Base-by-base conservation (phyloP, 768 basidiomycete species). In the Collybia sordida region DNA sequence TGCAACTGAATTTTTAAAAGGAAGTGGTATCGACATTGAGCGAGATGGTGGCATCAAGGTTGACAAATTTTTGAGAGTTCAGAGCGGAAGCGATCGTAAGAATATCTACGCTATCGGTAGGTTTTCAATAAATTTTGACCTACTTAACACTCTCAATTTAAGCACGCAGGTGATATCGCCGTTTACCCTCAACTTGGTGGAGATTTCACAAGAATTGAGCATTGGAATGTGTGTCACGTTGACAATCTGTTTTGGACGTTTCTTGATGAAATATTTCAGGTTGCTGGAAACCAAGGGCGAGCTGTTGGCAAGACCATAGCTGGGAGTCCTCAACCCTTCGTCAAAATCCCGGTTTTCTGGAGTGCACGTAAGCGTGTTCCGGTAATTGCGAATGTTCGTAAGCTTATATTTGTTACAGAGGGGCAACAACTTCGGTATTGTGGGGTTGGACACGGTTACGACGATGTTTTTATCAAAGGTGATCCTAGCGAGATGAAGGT, bases 281-380 rank as follows among this genome's bases (percentile, higher is more conserved):
- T 93, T 50, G 92, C 93, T 14, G 83, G 84, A 41, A 94, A 95
- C 65, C 87, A 88, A 50, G 93, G 92, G 2, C 81, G 92, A 43
- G 82, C 86, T 14, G 86, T 88, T n/a, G 93, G 88, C 0, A 81
- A 82, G 63, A 85, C 79, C 7, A 91, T 96, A 56, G 76, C 86
- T 46, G 85, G 75, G 42, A 75, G 68, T 50, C 72, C 72, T 25
- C 79, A 83, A 53, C 81, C 85, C n/a, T 93, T 87, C 66, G 75
- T 74, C 41, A 93, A 93, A 69, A 71, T 90, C 9, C 91, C 92
- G 0, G 70, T 93, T 31, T 95, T 95, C 72, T 95, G 93, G 93
- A 91, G 89, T 62, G 88, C 90, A 18, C 88, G 88, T 89, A 61
- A 48, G 87, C 79, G 7, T 3, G 45, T 1, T 35, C 11, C 11